Conservation (phyloP, 2,329 filamentous ascomycete species). For the Dactylellina leptospora region DNA sequence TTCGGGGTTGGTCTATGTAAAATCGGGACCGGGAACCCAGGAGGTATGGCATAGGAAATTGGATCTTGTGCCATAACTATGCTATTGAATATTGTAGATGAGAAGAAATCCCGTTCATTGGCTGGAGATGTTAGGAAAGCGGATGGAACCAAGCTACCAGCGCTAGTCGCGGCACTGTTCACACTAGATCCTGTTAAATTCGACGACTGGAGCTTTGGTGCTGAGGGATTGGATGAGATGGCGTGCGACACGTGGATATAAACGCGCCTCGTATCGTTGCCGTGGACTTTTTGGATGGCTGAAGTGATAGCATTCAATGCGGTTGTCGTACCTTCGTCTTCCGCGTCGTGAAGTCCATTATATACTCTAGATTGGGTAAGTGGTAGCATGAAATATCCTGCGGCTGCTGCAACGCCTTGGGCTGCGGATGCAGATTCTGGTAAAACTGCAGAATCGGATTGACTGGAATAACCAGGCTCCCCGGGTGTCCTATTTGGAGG, state of each 20-base stretch:
- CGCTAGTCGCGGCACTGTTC: constrained; percentile 51
- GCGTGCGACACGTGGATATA: constrained; percentile 57
- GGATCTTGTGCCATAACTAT: constrained; percentile 57
- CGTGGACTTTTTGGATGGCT: constrained; percentile 55
- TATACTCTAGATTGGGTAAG: constrained; percentile 52
- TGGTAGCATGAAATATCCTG: constrained; percentile 56
- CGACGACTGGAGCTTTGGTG: constrained; percentile 56
- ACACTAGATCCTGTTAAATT: constrained; percentile 53
- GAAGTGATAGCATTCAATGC: constrained; percentile 56
- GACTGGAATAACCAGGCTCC: constrained; percentile 50
- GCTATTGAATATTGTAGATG: constrained; percentile 57
- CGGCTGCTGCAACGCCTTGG: constrained; percentile 56
- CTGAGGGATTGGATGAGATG: constrained; percentile 56
- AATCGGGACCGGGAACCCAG: constrained; percentile 47
- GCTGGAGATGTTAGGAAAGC: constrained; percentile 43
- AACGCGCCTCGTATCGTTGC: constrained; percentile 54
- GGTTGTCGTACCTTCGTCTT: constrained; percentile 56
- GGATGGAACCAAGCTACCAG: constrained; percentile 53
- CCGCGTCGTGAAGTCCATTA: constrained; percentile 50
- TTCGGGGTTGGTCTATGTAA: constrained; percentile 54
- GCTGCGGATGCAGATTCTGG: constrained; percentile 56
- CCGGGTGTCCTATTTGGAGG: constrained; percentile 52
- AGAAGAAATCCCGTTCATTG: constrained; percentile 56
- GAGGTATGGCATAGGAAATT: constrained; percentile 52
- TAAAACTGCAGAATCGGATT: constrained; percentile 49